phyloP scores from a whole-genome alignment of 2,329 filamentous ascomycete genomes.

The Colletotrichum spaethianum region DNA sequence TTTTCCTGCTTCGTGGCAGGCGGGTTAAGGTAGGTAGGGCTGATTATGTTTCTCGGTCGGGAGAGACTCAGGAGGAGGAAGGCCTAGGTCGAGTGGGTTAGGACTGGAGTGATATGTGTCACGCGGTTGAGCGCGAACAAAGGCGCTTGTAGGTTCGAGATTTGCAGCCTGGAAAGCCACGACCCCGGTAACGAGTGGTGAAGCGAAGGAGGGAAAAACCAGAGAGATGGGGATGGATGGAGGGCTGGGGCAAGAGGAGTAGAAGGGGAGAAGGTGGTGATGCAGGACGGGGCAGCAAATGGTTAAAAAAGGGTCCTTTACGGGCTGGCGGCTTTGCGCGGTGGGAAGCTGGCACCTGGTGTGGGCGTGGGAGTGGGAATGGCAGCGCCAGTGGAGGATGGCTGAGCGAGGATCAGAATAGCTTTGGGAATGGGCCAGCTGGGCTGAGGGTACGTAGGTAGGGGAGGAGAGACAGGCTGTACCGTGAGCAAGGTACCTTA shows the following conservation, averaged over 20 bases:
- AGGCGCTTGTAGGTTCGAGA: slow-evolving; percentile 33
- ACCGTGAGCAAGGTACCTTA: not conserved
- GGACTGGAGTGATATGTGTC: slow-evolving; percentile 8
- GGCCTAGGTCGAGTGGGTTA: slow-evolving; percentile 17
- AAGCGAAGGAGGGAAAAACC: slow-evolving; percentile 22
- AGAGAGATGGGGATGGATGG: slow-evolving; percentile 25
- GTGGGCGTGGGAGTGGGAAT: slow-evolving; percentile 23
- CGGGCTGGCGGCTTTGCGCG: slow-evolving; percentile 30
- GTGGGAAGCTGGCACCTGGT: slow-evolving; percentile 26
- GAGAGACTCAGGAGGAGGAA: not conserved
- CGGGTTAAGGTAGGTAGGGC: slow-evolving; percentile 22
- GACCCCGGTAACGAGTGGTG: slow-evolving; percentile 39
- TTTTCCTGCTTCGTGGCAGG: slow-evolving; percentile 8
- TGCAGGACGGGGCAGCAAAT: slow-evolving; percentile 40
- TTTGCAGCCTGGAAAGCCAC: slow-evolving; percentile 38
- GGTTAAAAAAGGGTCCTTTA: slow-evolving; percentile 42
- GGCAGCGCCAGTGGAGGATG: slow-evolving; percentile 36
- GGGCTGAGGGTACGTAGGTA: slow-evolving; percentile 22
- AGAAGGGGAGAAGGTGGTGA: slow-evolving; percentile 35
- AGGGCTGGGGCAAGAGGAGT: slow-evolving; percentile 37
- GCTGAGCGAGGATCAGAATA: slow-evolving; percentile 39
- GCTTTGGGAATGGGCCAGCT: slow-evolving; percentile 35
- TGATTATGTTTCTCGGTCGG: slow-evolving; percentile 23
- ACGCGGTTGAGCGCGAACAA: slow-evolving; percentile 32
- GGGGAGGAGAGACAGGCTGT: not conserved